Base-by-base conservation (phyloP, 345 rosid species). In the Heritiera littoralis region DNA sequence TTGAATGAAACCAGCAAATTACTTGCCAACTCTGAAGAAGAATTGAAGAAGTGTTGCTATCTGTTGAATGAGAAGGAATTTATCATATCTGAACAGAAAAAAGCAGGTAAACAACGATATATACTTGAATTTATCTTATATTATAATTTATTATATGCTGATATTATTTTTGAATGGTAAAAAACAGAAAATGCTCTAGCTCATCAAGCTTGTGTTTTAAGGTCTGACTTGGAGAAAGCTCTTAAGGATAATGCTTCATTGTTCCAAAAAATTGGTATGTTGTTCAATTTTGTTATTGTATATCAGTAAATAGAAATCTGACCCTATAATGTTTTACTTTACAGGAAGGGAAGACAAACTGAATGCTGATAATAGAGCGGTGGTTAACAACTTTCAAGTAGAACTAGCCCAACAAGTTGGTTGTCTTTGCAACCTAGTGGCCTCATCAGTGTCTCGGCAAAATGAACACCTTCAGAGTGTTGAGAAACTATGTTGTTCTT, bases 311-410 rank as follows among this genome's bases (percentile, higher is more conserved):
- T 23, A 54, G 46, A 54, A 51, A 18, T 13, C 56, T 65, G 61
- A 77, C 41, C 52, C 48, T 15, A 20, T 76, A 63, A 28, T 66
- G 61, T 72, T 55, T 52, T 61, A 20, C 51, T 77, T 41, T 82
- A 72, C 79, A 93, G 99, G 93, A 78, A 88, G 98, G 84, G 98
- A 90, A 88, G 93, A 94, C 86, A 92, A 88, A 79, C 86, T 97
- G 74, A 92, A 83, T 84, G 80, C 90, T 3, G 93, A 90, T 83
- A 97, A 97, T 81, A 94, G 89, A 86, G 85, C 84, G 20, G 89
- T 89, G 67, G 93, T 92, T 3, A 86, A 85, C 79, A 89, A 79
- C 78, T 97, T 85, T 80, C 88, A 88, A 85, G 80, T 65, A 35
- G 97, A 94, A 79, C 91, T 97, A 63, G 87, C 89, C 13, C 87